Percentiles rank a stretch among this genome's conserved stretches.
phyloP scores from a whole-genome alignment of 768 basidiomycete genomes.

The Suillus cothurnatus region DNA sequence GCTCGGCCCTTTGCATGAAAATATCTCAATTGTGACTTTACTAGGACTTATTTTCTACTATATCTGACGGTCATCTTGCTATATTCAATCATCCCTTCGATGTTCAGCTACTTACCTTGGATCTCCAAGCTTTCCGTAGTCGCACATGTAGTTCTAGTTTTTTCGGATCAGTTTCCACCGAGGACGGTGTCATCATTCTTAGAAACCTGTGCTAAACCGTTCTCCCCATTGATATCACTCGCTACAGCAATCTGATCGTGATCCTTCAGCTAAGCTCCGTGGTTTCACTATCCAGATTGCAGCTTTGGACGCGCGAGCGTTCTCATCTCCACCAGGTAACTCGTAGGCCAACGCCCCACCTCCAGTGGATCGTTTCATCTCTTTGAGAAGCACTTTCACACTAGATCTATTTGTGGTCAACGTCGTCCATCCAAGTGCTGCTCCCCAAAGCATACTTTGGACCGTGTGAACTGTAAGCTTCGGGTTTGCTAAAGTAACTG shows the following conservation, averaged over 20 bases:
- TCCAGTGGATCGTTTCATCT: slow-evolving; percentile 45
- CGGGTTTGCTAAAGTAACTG: slow-evolving; percentile 55
- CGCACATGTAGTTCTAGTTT: background rate
- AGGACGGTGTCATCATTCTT: background rate
- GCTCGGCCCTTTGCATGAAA: slow-evolving; percentile 14
- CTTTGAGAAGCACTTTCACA: slow-evolving; percentile 71
- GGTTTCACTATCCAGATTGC: slow-evolving; percentile 81
- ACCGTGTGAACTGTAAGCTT: slow-evolving; percentile 78
- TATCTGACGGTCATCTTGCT: background rate
- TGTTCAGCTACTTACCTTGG: background rate
- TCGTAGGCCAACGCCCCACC: slow-evolving; percentile 11
- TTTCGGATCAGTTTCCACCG: background rate
- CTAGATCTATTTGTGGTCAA: slow-evolving; percentile 84
- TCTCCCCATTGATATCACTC: background rate
- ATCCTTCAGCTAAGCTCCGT: slow-evolving; percentile 72
- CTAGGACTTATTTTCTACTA: background rate
- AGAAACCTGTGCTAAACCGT: background rate
- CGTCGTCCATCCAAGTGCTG: slow-evolving; percentile 76
- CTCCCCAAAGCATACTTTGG: slow-evolving; percentile 70
- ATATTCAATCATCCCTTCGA: background rate
- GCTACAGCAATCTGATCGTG: slow-evolving; percentile 24
- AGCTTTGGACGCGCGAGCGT: slow-evolving; percentile 25
- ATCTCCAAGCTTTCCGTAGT: background rate
- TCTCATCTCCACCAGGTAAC: background rate
- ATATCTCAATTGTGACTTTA: background rate